Conservation (phyloP, 2,329 filamentous ascomycete species). For the Helotiales sp. region DNA sequence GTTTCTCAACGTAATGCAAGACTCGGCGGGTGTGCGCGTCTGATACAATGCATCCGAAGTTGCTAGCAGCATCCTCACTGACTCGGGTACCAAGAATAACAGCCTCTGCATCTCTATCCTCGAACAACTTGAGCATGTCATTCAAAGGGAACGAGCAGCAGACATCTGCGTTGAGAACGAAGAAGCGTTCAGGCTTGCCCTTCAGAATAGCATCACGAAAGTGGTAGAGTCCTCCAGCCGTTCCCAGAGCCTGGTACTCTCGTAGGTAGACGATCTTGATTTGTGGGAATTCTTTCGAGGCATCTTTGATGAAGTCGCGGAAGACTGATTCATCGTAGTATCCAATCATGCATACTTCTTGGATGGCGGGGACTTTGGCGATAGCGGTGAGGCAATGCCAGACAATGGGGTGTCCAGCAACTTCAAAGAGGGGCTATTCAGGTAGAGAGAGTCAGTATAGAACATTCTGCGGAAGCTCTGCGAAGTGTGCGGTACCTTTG, state of each 20-base stretch:
- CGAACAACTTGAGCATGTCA: slow-evolving; percentile 94
- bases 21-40: slow-evolving; percentile 94
- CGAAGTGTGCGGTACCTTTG: slow-evolving; percentile 67
- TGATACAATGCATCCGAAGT: slow-evolving; percentile 98
- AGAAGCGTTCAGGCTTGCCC: slow-evolving; percentile 90
- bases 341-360: slow-evolving; percentile 96
- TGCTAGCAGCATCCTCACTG: slow-evolving; percentile 86
- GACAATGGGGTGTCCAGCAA: slow-evolving; percentile 97
- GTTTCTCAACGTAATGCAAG: slow-evolving; percentile 98
- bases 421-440: slow-evolving; percentile 88
- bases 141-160: slow-evolving; percentile 97
- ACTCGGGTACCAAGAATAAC: slow-evolving; percentile 94
- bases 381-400: slow-evolving; percentile 95
- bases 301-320: slow-evolving; percentile 96
- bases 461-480: slow-evolving; percentile 19
- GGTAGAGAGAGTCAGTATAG: slow-evolving; percentile 21
- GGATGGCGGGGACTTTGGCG: slow-evolving; percentile 87
- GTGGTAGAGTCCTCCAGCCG: slow-evolving; percentile 95
- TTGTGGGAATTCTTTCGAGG: slow-evolving; percentile 81
- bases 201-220: slow-evolving; percentile 99
- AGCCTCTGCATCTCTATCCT: slow-evolving; percentile 94
- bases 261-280: slow-evolving; percentile 93
- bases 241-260: slow-evolving; percentile 95
- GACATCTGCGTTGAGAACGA: slow-evolving; percentile 96
- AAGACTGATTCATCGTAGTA: slow-evolving; percentile 99